phyloP scores from a whole-genome alignment of 805 yeast genomes.

The Wickerhamiella sorbophila region DNA sequence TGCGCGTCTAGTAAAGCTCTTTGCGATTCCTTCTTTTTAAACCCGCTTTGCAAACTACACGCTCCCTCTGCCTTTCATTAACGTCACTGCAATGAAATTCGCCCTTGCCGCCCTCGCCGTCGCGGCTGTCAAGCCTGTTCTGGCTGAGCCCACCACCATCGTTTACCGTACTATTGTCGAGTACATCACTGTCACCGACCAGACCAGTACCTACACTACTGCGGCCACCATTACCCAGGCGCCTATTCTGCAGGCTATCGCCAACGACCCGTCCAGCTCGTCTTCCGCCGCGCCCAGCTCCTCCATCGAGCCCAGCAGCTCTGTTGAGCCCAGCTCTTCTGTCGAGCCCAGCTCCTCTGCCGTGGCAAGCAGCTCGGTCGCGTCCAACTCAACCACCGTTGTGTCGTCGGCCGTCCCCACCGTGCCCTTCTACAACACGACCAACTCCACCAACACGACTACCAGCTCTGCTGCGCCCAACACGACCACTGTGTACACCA shows the following conservation, averaged over 20 bases:
- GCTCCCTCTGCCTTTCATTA: not conserved
- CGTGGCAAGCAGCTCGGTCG: not conserved
- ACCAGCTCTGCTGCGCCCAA: too few species aligned
- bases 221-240: not conserved
- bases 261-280: too few species aligned
- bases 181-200: conserved; percentile 1
- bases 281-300: not conserved
- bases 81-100: not conserved
- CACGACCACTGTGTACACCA: not conserved
- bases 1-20: not conserved
- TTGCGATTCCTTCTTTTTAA: not conserved
- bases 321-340: not conserved
- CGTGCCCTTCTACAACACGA: not conserved
- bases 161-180: conserved; percentile 4
- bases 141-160: conserved; percentile 1
- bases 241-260: not conserved
- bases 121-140: not conserved
- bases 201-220: not conserved
- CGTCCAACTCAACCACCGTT: not conserved
- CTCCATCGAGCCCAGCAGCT: not conserved
- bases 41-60: not conserved
- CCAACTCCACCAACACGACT: not conserved
- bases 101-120: not conserved
- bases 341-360: not conserved
- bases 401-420: not conserved